Conservation (phyloP, 1,284 basidiomycete species). For the Papiliotrema fonsecae region DNA sequence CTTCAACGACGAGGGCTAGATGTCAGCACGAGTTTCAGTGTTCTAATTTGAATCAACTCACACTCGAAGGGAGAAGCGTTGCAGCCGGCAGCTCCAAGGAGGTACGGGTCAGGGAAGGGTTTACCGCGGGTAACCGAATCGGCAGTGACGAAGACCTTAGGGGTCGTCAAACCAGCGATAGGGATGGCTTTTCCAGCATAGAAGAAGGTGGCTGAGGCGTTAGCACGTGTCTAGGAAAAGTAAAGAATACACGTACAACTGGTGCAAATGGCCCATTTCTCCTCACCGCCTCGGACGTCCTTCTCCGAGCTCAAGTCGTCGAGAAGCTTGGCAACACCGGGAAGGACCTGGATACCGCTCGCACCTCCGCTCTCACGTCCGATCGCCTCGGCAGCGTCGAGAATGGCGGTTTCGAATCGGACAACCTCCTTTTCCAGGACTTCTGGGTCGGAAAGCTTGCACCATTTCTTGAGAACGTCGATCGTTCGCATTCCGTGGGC, state of each 20-base stretch:
- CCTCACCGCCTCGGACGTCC: constrained; percentile 37
- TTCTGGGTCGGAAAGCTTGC: constrained; percentile 58
- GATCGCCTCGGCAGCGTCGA: constrained; percentile 36
- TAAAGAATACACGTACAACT: background rate
- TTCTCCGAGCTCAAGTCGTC: constrained; percentile 22
- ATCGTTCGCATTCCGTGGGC: constrained; percentile 67
- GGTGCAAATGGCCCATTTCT: constrained; percentile 72
- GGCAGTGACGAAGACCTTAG: constrained; percentile 62
- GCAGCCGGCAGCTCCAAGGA: constrained; percentile 42
- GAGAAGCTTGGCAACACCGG: constrained; percentile 38
- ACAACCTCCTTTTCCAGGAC: constrained; percentile 49
- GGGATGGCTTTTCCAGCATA: constrained; percentile 63
- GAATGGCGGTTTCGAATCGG: constrained; percentile 45
- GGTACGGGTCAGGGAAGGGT: constrained; percentile 74
- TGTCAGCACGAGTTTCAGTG: background rate
- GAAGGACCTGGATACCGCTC: constrained; percentile 43
- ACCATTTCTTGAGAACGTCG: constrained; percentile 67
- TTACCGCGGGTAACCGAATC: constrained; percentile 72
- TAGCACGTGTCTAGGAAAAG: background rate
- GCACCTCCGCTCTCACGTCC: constrained; percentile 21
- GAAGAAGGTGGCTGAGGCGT: constrained; percentile 62
- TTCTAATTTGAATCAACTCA: constrained; percentile 10
- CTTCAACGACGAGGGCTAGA: constrained; percentile 72
- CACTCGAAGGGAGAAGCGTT: constrained; percentile 35
- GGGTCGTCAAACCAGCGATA: constrained; percentile 57